Conservation (phyloP, 495 filamentous ascomycete genomes). For the Amphirosellinia nigrospora region DNA sequence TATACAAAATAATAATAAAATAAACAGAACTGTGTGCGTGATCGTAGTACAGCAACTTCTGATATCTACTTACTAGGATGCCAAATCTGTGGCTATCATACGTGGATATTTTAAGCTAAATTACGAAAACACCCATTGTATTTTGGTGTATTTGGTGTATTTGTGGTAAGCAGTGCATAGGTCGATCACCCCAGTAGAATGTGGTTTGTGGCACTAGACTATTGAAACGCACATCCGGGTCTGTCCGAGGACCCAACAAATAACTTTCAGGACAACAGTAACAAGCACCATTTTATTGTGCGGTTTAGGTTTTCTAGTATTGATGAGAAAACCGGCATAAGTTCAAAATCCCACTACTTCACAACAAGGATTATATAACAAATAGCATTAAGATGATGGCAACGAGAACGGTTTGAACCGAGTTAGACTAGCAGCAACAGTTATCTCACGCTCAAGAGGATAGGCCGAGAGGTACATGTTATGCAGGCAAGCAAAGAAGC, state of each 20-base stretch:
- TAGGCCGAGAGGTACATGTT: neutral
- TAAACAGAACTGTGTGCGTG: neutral
- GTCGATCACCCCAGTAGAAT: neutral
- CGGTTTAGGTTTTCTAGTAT: neutral
- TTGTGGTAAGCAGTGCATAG: neutral
- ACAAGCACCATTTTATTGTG: neutral
- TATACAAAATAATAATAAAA: too few relatives aligned
- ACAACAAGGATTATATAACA: neutral
- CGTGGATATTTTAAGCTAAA: neutral
- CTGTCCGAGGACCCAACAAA: too few relatives aligned
- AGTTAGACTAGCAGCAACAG: neutral
- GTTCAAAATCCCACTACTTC: neutral
- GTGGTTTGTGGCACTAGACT: neutral
- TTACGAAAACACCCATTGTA: neutral
- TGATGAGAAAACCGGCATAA: neutral
- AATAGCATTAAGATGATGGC: neutral
- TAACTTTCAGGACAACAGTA: neutral
- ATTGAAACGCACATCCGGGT: neutral
- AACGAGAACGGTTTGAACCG: neutral
- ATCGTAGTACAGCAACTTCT: neutral
- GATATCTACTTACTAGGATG: neutral
- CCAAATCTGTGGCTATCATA: neutral
- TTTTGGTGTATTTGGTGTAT: neutral
- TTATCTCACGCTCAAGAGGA: neutral
- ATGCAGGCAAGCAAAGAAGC: neutral